Conservation (phyloP, 73 alveolate genomes). For the Symbiodinium pilosum region DNA sequence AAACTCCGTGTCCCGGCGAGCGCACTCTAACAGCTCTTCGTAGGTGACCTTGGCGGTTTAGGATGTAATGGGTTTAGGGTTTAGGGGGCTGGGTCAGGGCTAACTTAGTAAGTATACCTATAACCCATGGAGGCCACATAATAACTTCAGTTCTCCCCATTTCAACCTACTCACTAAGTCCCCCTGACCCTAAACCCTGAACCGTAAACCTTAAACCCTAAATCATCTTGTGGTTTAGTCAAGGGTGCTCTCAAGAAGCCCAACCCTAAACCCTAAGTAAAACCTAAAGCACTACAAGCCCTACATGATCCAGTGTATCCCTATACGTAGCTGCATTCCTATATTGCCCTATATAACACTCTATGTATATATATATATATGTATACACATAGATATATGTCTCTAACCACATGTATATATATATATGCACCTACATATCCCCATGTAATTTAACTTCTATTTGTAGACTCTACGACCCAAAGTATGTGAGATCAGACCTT, state of each 20-base stretch:
- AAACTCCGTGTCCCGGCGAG: constrained; percentile 8
- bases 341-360: neutral
- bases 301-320: neutral
- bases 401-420: neutral
- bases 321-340: neutral
- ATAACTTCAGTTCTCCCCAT: too few species aligned
- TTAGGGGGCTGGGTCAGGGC: too few species aligned
- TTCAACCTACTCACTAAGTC: neutral
- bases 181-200: neutral
- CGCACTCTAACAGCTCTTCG: neutral
- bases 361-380: too few species aligned
- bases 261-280: neutral
- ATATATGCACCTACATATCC: neutral
- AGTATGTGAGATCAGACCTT: too few species aligned
- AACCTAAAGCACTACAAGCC: neutral
- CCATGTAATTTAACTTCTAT: too few species aligned
- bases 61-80: neutral
- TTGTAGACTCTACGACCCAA: too few species aligned
- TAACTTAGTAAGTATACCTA: too few species aligned
- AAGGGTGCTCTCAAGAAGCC: neutral
- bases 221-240: neutral
- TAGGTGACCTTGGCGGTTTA: neutral
- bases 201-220: too few species aligned
- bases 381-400: neutral
- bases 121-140: too few species aligned